These are phyloP conservation scores for Podospora anserina DNA, from an alignment of 495 filamentous ascomycete species.

Conservation along the genomic window DNA sequence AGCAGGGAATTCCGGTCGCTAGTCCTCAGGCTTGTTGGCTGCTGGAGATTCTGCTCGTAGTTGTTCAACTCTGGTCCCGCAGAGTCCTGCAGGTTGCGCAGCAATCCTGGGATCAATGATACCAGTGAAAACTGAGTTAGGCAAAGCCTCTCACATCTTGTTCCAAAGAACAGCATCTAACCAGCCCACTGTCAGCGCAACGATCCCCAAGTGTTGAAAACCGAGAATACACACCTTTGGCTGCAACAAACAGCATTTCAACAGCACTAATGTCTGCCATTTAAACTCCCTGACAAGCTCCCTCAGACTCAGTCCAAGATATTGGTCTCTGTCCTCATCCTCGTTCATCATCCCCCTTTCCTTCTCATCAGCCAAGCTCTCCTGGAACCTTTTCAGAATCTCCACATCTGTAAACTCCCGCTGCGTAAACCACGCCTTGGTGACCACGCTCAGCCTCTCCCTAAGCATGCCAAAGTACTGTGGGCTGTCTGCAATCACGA, in stretches of 20 bases:
- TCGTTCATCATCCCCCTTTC: conserved; percentile 60
- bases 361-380: conserved; percentile 67
- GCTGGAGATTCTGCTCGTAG: conserved; percentile 70
- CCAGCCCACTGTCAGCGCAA: conserved; percentile 1
- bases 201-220: neutral
- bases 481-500: conserved; percentile 89
- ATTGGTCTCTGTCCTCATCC: conserved; percentile 76
- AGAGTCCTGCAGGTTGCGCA: conserved; percentile 82
- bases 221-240: conserved; percentile 65
- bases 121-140: conserved; percentile 97
- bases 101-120: conserved; percentile 86
- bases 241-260: conserved; percentile 89
- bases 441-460: conserved; percentile 83
- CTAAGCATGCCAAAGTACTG: conserved; percentile 73
- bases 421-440: conserved; percentile 94
- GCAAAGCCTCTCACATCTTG: conserved; percentile 88
- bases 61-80: conserved; percentile 85
- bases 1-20: conserved; percentile 89
- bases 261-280: conserved; percentile 86
- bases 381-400: conserved; percentile 75
- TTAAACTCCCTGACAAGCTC: conserved; percentile 93
- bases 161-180: conserved; percentile 98
- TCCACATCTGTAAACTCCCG: conserved; percentile 63
- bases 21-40: conserved; percentile 81
- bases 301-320: conserved; percentile 84